Base-by-base conservation (phyloP, 192 early-diverging fungal species). In the Chytriomyces hyalinus region DNA sequence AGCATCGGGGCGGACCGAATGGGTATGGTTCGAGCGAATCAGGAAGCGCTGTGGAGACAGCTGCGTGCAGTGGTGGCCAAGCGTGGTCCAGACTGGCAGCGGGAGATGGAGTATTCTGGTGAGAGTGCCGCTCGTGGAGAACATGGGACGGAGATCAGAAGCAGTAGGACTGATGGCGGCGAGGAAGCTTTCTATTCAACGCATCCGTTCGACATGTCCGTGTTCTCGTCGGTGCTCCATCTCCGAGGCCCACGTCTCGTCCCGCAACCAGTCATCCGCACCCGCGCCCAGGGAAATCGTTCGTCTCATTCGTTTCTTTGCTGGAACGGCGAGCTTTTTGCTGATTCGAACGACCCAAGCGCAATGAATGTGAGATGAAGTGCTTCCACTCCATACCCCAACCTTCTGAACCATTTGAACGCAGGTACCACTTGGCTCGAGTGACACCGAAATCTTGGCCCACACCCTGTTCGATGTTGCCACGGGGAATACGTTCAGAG, bases 281-380 rank as follows among this genome's bases (percentile, higher is more conserved):
- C 26, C 4, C 6, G 68, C 22, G 78, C 62, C 24, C 57, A 73
- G 62, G 49, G 7, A 8, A 20, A 6, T 8, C 4, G 13, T 47
- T 11, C 26, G 53, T 62, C 22, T 13, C 59, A 28, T 62, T 17
- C 63, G 57, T 44, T 73, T n/a, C 65, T 87, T 15, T 80, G 73
- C 48, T 87, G 83, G 49, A 98, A 98, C 80, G 96, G 96, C 28
- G 96, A 98, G 77, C 87, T 97, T 26, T 98, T 95, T 85, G 88
- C 84, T 53, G 94, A 94, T 0, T 79, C 94, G 4, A 78, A 88
- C 36, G 87, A 93, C 43, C 76, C 36, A 36, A 36, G 36, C 36
- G 36, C 36, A 36, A 36, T 36, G 36, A 36, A 36, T 36, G 36
- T 36, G 2, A 36, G 36, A 36, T 3, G 36, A 2, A 36, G 36